phyloP scores from a whole-genome alignment of 805 yeast genomes.

The Metschnikowia gelsemii region DNA sequence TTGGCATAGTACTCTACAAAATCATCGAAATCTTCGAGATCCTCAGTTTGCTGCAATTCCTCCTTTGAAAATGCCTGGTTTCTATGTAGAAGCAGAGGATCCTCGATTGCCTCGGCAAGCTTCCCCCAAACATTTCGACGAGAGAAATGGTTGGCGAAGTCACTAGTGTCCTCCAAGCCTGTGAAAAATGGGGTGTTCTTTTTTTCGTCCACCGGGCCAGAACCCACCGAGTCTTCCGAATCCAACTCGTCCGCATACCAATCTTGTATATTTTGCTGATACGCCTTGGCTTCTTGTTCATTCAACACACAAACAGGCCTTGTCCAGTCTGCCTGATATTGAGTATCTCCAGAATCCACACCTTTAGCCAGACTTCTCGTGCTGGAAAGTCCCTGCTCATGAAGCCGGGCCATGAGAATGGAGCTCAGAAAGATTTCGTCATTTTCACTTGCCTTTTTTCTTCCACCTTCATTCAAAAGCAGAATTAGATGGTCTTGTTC shows the following conservation, averaged over 20 bases:
- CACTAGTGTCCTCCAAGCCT: slow-evolving; percentile 8
- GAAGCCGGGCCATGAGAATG: slow-evolving; percentile 4
- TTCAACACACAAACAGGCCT: slow-evolving; percentile 2
- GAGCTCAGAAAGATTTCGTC: slow-evolving; percentile 7
- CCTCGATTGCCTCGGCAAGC: slow-evolving; percentile 1
- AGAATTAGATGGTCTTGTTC: background rate
- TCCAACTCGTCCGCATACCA: background rate
- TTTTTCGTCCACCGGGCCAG: background rate
- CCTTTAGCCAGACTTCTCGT: too few species aligned
- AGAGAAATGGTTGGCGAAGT: background rate
- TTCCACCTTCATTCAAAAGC: too few species aligned
- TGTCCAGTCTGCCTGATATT: background rate
- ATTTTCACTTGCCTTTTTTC: too few species aligned
- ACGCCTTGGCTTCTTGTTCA: background rate
- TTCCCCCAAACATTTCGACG: background rate
- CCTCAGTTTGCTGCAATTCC: slow-evolving; percentile 8
- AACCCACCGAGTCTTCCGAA: background rate
- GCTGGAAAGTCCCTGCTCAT: background rate
- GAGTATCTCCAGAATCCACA: background rate
- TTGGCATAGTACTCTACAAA: slow-evolving; percentile 18
- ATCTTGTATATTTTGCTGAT: slow-evolving; percentile 1
- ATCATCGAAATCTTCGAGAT: slow-evolving; percentile 17
- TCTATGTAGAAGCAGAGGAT: background rate
- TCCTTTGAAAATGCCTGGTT: slow-evolving; percentile 4
- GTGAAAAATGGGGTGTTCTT: slow-evolving; percentile 2